These are phyloP conservation scores for Mrakia frigida DNA, from an alignment of 768 basidiomycete species.

Conservation along the genomic window DNA sequence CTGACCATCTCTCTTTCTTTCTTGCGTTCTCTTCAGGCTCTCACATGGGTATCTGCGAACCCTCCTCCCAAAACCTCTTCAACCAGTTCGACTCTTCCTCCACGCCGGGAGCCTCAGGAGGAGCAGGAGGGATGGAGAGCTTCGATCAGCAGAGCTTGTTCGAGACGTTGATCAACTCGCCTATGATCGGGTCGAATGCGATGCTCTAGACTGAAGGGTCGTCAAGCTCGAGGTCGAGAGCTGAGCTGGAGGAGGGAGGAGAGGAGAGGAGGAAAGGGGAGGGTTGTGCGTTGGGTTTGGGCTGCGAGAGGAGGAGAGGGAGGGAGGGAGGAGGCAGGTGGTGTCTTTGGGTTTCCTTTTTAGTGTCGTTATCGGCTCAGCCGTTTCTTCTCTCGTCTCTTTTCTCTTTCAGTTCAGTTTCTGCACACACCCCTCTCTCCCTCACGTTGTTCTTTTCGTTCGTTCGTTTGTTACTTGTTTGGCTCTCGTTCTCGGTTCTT, in stretches of 20 bases:
- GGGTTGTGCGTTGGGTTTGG: no score
- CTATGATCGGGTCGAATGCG: background rate
- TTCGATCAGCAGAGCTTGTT: conserved; percentile 26
- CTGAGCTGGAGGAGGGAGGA: background rate
- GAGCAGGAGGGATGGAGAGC: background rate
- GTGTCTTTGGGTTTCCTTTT: no score
- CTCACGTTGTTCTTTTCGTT: background rate
- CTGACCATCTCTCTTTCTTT: background rate
- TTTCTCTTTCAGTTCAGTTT: background rate
- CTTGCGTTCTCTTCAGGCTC: background rate
- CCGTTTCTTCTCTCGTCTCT: background rate
- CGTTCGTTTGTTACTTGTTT: background rate
- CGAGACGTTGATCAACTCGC: conserved; percentile 26
- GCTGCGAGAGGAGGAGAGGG: no score
- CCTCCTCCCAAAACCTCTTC: conserved; percentile 20
- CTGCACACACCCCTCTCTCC: background rate
- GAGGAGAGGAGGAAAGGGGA: background rate
- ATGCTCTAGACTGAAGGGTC: background rate
- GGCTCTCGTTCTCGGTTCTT: background rate
- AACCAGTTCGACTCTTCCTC: background rate
- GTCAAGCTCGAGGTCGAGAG: no score
- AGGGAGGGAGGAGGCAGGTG: no score
- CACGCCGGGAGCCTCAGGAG: background rate
- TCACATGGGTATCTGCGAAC: conserved; percentile 21
- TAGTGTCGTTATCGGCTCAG: background rate